Evolutionary conservation across 768 basidiomycete species (phyloP).

Genomic region (Roridomyces roridus): DNA sequence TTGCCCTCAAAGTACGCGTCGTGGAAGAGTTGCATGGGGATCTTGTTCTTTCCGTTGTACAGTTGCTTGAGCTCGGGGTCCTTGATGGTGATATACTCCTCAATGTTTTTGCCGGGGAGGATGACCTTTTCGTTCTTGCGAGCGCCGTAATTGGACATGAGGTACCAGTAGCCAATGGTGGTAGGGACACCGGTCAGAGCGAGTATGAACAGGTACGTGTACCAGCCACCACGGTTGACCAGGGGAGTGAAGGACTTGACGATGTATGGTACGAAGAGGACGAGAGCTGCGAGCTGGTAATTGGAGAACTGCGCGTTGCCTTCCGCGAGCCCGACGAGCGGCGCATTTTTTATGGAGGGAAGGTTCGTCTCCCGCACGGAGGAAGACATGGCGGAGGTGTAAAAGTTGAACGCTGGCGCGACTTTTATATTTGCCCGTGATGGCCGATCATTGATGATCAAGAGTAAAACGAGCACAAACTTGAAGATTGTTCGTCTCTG

Average conservation of each 20-base stretch:
- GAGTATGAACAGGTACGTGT: conserved; percentile 84
- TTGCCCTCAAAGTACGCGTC: conserved; percentile 98
- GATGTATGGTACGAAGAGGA: conserved; percentile 84
- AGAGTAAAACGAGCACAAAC: background rate
- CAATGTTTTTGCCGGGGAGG: conserved; percentile 85
- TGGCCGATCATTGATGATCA: background rate
- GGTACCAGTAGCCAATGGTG: conserved; percentile 86
- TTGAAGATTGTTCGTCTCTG: too few species aligned
- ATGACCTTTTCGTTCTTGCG: conserved; percentile 86
- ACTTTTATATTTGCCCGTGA: background rate
- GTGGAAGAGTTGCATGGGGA: conserved; percentile 97
- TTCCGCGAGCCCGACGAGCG: conserved; percentile 80
- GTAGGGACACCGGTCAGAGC: conserved; percentile 77
- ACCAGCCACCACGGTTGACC: conserved; percentile 84
- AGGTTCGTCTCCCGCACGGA: conserved; percentile 52
- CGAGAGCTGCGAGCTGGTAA: conserved; percentile 72
- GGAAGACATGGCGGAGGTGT: conserved; percentile 15
- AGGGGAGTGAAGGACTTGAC: conserved; percentile 84
- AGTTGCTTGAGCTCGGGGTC: conserved; percentile 79
- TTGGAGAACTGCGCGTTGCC: conserved; percentile 89
- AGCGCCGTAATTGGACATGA: conserved; percentile 82
- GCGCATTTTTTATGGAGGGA: conserved; percentile 86
- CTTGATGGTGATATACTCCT: conserved; percentile 90
- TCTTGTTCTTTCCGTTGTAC: conserved; percentile 88
- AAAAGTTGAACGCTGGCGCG: conserved; percentile 16